Conservation (phyloP, 2,329 filamentous ascomycete species). For the Venturia aucupariae region DNA sequence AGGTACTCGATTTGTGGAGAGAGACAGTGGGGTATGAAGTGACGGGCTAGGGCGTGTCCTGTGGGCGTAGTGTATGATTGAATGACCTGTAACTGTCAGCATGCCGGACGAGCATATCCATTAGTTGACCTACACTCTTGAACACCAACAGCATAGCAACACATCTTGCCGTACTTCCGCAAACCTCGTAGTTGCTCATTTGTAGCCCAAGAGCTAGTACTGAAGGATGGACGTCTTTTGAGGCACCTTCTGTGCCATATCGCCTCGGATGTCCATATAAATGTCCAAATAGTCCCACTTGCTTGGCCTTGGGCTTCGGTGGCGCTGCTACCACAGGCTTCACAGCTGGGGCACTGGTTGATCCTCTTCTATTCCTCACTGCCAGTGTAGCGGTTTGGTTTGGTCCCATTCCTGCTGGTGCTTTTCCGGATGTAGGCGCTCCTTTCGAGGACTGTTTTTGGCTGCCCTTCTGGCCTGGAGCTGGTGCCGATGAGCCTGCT, state of each 20-base stretch:
- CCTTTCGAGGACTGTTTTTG: constrained; percentile 25
- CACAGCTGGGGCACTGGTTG: constrained; percentile 17
- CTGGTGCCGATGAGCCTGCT: constrained; percentile 19
- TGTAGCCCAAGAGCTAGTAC: constrained; percentile 81
- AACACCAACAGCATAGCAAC: constrained; percentile 84
- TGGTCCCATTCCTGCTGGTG: not conserved
- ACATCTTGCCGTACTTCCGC: constrained; percentile 79
- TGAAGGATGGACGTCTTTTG: constrained; percentile 72
- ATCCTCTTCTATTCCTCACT: constrained; percentile 28
- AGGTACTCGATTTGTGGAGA: constrained; percentile 94
- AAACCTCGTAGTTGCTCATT: constrained; percentile 79
- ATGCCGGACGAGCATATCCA: not conserved
- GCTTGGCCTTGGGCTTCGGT: constrained; percentile 22
- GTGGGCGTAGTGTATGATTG: constrained; percentile 84
- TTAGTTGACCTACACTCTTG: constrained; percentile 55
- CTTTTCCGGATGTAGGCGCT: not conserved
- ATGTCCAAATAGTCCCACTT: constrained; percentile 72
- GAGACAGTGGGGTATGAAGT: constrained; percentile 83
- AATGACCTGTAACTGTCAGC: constrained; percentile 55
- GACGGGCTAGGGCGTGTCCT: constrained; percentile 74
- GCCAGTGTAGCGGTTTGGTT: constrained; percentile 17
- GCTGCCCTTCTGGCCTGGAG: constrained; percentile 24
- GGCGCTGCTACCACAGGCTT: constrained; percentile 10
- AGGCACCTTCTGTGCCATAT: constrained; percentile 49
- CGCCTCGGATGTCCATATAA: constrained; percentile 67